Evolutionary conservation across 139 green algal genomes (phyloP), one percentile per base, ranked within the genome.

Genomic region (Chlamydomonas schloesseri): DNA sequence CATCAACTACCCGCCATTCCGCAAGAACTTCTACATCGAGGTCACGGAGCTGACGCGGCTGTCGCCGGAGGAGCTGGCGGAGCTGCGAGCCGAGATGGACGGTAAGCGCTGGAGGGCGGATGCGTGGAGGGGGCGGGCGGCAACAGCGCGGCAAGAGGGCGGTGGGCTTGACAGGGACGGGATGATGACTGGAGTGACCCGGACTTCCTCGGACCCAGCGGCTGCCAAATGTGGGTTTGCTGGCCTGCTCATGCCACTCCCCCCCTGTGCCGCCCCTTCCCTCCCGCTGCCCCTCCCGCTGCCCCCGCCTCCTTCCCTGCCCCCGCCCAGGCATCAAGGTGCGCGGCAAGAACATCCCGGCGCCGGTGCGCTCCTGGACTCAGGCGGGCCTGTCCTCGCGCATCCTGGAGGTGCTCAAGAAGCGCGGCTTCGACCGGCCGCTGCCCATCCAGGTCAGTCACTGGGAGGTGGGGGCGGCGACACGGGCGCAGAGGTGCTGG

Each of bases 301-400:
- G n/a, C n/a, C n/a, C n/a, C n/a, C n/a, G n/a, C n/a, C n/a, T n/a
- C n/a, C n/a, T n/a, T n/a, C n/a, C n/a, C n/a, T n/a, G n/a, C n/a
- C n/a, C n/a, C n/a, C n/a, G n/a, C n/a, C n/a, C 96, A 58, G 95
- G 92, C 72, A 92, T 99, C 75, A 97, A 97, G 89, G 95, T 99
- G 53, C 93, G 97, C 2, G 97, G 98, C 67, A 97, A 97, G 86
- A 84, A 97, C 77, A 90, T 97, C 33, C 97, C 97, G 9, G 96
- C 95, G 86, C 97, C 98, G 0, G 89, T 99, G 64, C 91, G 92
- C 67, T 91, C 91, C 50, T 98, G 96, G 96, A 95, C 94, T 55
- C 97, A 99, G 88, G 93, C 86, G 31, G 97, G 97, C 5, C 93
- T 99, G 33, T 93, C 74, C 83, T 80, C 57, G 20, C 90, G 92